Evolutionary conservation across 2,329 filamentous ascomycete species (phyloP).

Genomic region (Rutstroemia sp.): DNA sequence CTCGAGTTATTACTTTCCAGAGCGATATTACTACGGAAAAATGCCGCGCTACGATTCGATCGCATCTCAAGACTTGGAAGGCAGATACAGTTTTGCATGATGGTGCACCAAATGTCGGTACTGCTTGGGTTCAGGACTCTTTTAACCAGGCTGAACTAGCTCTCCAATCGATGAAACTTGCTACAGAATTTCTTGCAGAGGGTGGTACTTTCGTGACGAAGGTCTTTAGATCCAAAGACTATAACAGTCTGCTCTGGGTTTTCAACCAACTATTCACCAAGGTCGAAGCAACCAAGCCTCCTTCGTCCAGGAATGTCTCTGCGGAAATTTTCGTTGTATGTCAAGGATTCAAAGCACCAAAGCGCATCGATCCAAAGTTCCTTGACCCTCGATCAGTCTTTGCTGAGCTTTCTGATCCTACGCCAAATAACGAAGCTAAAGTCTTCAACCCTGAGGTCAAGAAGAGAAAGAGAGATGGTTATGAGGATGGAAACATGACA

Average conservation of each 20-base stretch:
- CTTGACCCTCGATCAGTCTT: slow-evolving; percentile 86
- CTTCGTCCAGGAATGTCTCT: slow-evolving; percentile 89
- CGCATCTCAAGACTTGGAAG: slow-evolving; percentile 92
- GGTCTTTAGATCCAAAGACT: slow-evolving; percentile 95
- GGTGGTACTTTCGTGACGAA: slow-evolving; percentile 95
- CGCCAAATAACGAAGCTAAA: slow-evolving; percentile 93
- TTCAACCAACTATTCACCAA: slow-evolving; percentile 94
- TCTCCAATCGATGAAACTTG: slow-evolving; percentile 83
- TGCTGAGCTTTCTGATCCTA: slow-evolving; percentile 77
- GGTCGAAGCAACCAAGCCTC: slow-evolving; percentile 95
- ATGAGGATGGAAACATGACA: slow-evolving; percentile 90
- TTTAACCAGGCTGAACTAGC: slow-evolving; percentile 95
- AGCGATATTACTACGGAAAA: slow-evolving; percentile 98
- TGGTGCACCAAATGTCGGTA: slow-evolving; percentile 95
- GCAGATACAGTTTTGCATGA: slow-evolving; percentile 94
- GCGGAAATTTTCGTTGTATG: slow-evolving; percentile 99
- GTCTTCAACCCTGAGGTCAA: slow-evolving; percentile 97
- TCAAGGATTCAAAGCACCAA: slow-evolving; percentile 89
- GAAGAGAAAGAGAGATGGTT: slow-evolving; percentile 95
- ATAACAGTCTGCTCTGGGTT: slow-evolving; percentile 92
- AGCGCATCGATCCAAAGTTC: slow-evolving; percentile 85
- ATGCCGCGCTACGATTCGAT: slow-evolving; percentile 80
- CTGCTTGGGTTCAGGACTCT: slow-evolving; percentile 95
- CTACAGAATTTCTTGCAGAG: slow-evolving; percentile 84
- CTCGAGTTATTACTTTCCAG: slow-evolving; percentile 89